A percentile compares a stretch with the other conserved stretches of the same genome.
Conservation (phyloP, 164 flowering plant species). For the Euptelea pleiosperma region DNA sequence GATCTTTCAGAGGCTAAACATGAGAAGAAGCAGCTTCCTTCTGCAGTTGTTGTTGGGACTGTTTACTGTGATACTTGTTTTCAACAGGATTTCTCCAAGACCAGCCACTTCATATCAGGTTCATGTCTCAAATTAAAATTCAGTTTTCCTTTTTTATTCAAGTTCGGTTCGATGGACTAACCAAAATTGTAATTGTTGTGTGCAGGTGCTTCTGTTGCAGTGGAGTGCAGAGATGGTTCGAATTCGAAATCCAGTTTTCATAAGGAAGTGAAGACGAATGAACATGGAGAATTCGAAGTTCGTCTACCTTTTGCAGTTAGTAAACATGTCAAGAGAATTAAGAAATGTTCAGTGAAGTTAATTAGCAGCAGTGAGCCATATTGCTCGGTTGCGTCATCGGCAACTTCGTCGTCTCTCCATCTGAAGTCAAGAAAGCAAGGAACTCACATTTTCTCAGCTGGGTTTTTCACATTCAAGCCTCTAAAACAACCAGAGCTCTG, state of each 20-base stretch:
- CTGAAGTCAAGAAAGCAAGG: slow-evolving; percentile 59
- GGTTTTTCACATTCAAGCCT: slow-evolving; percentile 67
- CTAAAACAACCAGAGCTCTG: slow-evolving; percentile 52
- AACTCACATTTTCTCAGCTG: slow-evolving; percentile 57
- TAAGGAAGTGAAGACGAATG: slow-evolving; percentile 56
- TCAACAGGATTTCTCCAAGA: slow-evolving; percentile 40
- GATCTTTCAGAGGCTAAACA: slow-evolving; percentile 34
- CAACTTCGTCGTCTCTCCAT: slow-evolving; percentile 52
- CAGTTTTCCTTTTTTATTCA: background rate
- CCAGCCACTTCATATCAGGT: slow-evolving; percentile 81
- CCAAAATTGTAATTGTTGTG: background rate
- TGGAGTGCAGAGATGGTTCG: slow-evolving; percentile 46
- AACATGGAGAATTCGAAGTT: slow-evolving; percentile 59
- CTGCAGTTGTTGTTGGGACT: slow-evolving; percentile 72
- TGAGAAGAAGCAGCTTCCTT: slow-evolving; percentile 37
- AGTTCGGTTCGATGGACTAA: background rate
- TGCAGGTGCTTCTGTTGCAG: slow-evolving; percentile 55
- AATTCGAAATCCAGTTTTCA: slow-evolving; percentile 31
- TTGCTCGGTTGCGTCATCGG: slow-evolving; percentile 67
- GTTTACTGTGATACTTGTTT: slow-evolving; percentile 84
- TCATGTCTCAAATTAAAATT: background rate
- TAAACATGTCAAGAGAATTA: slow-evolving; percentile 56
- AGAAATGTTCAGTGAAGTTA: slow-evolving; percentile 61
- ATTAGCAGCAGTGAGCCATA: slow-evolving; percentile 64
- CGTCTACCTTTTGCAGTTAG: slow-evolving; percentile 55